These are phyloP conservation scores for Ramalina intermedia DNA, from an alignment of 495 filamentous ascomycete species.

Conservation along the genomic window DNA sequence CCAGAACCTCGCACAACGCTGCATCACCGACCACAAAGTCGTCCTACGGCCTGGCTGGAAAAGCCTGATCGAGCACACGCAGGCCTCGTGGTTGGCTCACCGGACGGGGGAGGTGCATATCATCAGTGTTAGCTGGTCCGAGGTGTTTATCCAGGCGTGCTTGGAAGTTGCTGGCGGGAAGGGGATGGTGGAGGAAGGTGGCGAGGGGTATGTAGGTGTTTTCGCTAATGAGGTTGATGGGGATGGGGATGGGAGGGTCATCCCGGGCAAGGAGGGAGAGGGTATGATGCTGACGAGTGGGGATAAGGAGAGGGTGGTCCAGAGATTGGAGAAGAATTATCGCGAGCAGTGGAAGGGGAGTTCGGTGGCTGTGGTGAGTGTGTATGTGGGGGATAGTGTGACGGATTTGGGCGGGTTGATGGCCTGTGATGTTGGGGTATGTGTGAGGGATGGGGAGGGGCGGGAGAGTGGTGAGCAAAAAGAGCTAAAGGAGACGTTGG, in stretches of 20 bases:
- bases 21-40: background rate
- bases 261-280: no score
- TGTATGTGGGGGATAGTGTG: constrained; percentile 20
- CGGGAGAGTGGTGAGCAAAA: background rate
- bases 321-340: background rate
- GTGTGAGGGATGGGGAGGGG: constrained; percentile 5
- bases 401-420: constrained; percentile 18
- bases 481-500: background rate
- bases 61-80: background rate
- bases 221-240: no score
- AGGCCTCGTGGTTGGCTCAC: background rate
- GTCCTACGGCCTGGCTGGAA: constrained; percentile 10
- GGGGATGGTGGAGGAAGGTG: no score
- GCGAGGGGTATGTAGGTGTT: no score
- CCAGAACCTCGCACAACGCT: background rate
- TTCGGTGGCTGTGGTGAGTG: background rate
- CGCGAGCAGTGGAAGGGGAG: background rate
- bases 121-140: constrained; percentile 18
- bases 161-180: background rate
- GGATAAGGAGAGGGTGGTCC: background rate
- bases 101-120: constrained; percentile 6
- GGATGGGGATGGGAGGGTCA: no score
- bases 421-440: constrained; percentile 18
- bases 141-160: constrained; percentile 13
- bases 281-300: no score